Percentiles rank a stretch among this genome's conserved stretches.
phyloP scores from a whole-genome alignment of 2,329 filamentous ascomycete species.

The Lasiodiplodia gonubiensis region DNA sequence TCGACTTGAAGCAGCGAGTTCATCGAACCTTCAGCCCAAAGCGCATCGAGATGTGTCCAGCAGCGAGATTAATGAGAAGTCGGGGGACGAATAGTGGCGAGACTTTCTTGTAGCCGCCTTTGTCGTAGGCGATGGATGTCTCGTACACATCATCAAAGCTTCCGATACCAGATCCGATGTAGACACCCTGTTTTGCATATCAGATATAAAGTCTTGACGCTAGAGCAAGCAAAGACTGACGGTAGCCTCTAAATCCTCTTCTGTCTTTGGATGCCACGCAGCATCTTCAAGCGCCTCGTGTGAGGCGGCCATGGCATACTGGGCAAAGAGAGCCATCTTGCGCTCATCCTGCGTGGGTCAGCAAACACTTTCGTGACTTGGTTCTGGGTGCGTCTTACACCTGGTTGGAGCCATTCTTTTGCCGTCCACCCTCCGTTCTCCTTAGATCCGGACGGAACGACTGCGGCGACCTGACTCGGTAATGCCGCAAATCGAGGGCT shows the following conservation, averaged over 20 bases:
- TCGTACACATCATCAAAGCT: conserved; percentile 90
- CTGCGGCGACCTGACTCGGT: conserved; percentile 82
- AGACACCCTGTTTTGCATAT: conserved; percentile 71
- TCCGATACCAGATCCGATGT: conserved; percentile 92
- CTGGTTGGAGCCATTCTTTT: conserved; percentile 52
- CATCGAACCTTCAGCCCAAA: conserved; percentile 69
- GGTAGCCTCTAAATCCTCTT: conserved; percentile 73
- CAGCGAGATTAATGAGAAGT: conserved; percentile 91
- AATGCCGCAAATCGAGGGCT: conserved; percentile 71
- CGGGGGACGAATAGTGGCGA: conserved; percentile 93
- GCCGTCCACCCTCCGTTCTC: conserved; percentile 54
- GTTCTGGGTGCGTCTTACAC: conserved; percentile 36
- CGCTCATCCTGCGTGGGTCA: conserved; percentile 67
- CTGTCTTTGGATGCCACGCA: conserved; percentile 69
- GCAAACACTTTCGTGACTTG: not conserved
- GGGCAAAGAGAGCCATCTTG: conserved; percentile 88
- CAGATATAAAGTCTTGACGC: not conserved
- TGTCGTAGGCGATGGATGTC: conserved; percentile 77
- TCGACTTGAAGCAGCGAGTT: conserved; percentile 41
- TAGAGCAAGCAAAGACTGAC: conserved; percentile 42
- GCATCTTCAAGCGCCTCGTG: conserved; percentile 87
- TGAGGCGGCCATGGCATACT: conserved; percentile 87
- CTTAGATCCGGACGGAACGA: conserved; percentile 68
- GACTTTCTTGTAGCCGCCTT: conserved; percentile 85
- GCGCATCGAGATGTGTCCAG: conserved; percentile 92